Conservation (phyloP, 805 yeast species). For the Ogataea nakhonphanomensis region DNA sequence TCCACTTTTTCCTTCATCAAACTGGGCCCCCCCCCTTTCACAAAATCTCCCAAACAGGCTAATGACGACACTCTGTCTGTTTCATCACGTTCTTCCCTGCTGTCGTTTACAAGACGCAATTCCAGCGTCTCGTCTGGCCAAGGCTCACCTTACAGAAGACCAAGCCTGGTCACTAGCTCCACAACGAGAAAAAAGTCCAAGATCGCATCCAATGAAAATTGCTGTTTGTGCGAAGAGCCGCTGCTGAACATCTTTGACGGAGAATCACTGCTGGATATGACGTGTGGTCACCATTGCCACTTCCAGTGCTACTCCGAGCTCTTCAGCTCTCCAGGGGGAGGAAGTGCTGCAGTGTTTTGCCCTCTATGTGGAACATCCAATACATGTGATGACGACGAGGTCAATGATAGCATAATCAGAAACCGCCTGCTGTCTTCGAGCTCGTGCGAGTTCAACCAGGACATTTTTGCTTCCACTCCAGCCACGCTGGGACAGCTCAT, state of each 20-base stretch:
- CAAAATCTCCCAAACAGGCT: slow-evolving; percentile 6
- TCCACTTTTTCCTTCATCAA: slow-evolving; percentile 11
- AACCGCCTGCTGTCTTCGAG: slow-evolving; percentile 9
- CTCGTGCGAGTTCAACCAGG: slow-evolving; percentile 7
- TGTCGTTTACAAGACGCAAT: slow-evolving; percentile 11
- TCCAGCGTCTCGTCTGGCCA: slow-evolving; percentile 14
- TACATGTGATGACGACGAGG: slow-evolving; percentile 15
- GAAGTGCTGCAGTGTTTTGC: slow-evolving; percentile 12
- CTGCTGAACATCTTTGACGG: slow-evolving; percentile 38
- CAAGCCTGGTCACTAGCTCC: slow-evolving; percentile 8
- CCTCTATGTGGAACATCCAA: slow-evolving; percentile 18
- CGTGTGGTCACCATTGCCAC: slow-evolving; percentile 45
- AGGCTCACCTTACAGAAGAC: slow-evolving; percentile 16
- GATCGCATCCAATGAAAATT: slow-evolving; percentile 20
- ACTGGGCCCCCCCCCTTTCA: slow-evolving; percentile 12
- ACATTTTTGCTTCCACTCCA: slow-evolving; percentile 13
- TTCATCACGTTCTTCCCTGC: slow-evolving; percentile 12
- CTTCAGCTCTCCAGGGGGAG: slow-evolving; percentile 12
- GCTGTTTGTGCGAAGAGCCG: slow-evolving; percentile 45
- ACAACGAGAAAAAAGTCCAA: slow-evolving; percentile 9
- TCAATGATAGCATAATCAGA: slow-evolving; percentile 17
- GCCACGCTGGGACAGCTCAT: slow-evolving; percentile 8
- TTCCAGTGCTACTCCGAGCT: slow-evolving; percentile 39
- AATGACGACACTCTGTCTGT: slow-evolving; percentile 9
- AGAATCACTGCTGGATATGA: slow-evolving; percentile 40